Base-by-base conservation (phyloP, 2,329 filamentous ascomycete species). In the Lomentospora prolificans region DNA sequence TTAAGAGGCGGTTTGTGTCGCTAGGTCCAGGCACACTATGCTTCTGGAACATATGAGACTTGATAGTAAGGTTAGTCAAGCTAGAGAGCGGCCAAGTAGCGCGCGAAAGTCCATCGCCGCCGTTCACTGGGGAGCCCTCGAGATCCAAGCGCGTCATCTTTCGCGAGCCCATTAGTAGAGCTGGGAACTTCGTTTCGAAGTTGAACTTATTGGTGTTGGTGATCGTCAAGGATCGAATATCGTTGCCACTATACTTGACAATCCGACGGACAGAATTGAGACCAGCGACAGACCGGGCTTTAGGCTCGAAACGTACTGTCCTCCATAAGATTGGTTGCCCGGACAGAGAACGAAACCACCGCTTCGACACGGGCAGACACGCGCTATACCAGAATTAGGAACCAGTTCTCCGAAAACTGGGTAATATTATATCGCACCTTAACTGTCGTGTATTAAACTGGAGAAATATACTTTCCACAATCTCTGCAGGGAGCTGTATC, bases 401-500 rank as follows among this genome's bases (percentile, higher is more conserved):
- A 14, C 14, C 6, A 46, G 28, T 14, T 4, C 14, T 1, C 24
- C n/a, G 27, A 30, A 46, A 8, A 19, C 9, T 27, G 14, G 6
- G 22, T n/a, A n/a, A n/a, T n/a, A n/a, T n/a, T n/a, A n/a, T n/a
- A n/a, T n/a, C n/a, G 39, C 51, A 59, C 56, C 44, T 39, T 14
- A 56, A 31, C 17, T 56, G 53, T 7, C 33, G 17, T 25, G 50
- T 33, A 4, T 52, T 30, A 19, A 58, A 52, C 8, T 55, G 10
- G 3, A 25, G 22, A 27, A 57, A 33, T 17, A 60, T 57, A 3
- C 44, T 30, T n/a, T 51, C 28, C 14, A 52, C 17, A n/a, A 58
- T 55, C 46, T 60, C 58, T 5, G 10, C 7, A 5, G 58, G 57
- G 2, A 60, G 51, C 3, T 50, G 19, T 7, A 60, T 17, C 27